Base-by-base conservation (phyloP, 176 grass and related monocot genomes). In the Oryza nivara region DNA sequence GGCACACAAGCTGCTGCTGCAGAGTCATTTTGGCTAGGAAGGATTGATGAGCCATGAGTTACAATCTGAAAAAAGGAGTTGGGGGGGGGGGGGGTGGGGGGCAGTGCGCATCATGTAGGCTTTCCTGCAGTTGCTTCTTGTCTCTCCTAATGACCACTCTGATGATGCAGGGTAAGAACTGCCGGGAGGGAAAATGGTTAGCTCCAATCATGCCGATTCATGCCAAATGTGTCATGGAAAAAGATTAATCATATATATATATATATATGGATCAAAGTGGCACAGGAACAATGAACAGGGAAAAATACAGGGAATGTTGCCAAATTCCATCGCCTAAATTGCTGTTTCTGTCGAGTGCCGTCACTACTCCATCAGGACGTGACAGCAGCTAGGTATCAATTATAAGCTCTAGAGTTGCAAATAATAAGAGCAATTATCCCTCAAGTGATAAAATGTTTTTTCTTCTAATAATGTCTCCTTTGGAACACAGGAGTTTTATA, bases 111-210 rank as follows among this genome's bases (percentile, higher is more conserved):
- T 78, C 72, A 75, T 25, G 7, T 70, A 43, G 54, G 16, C 71
- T 70, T 78, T 74, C 68, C 76, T 34, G 11, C 73, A 26, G 85
- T 45, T 47, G 75, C 26, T 77, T 69, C 47, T 60, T 72, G 58
- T 63, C n/a, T 82, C 66, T 82, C 47, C 74, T 80, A 85, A 73
- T 67, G 25, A 79, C 65, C 25, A 6, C 86, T 81, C 76, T 64
- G 56, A 72, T 58, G 63, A 70, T 88, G 73, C 17, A 47, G 77
- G 72, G 71, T 41, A 5, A 44, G 4, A 73, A 65, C 69, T 73
- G 67, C 25, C 22, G 75, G 60, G 81, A 44, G 23, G 19, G 36
- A 76, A 70, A 71, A 34, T 23, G 20, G 19, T 13, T 28, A 43
- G n/a, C 10, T 76, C 65, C 36, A 81, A 85, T 89, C 77, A 85